phyloP scores from a whole-genome alignment of 202 grass and related monocot genomes.

The Musa balbisiana region DNA sequence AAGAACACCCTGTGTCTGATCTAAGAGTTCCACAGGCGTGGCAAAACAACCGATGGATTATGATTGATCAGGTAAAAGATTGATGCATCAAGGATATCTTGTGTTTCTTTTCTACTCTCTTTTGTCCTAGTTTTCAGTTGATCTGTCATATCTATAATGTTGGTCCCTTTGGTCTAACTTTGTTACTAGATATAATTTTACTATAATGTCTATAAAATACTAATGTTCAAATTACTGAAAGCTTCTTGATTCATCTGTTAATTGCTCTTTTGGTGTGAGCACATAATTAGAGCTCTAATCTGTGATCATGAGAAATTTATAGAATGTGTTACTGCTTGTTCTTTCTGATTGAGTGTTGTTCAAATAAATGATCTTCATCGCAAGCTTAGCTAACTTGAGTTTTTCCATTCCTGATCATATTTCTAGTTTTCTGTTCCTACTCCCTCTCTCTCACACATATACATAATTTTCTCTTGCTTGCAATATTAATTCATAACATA shows the following conservation, averaged over 20 bases:
- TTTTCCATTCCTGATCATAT: neutral
- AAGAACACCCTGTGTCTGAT: constrained; percentile 7
- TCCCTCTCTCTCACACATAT: too few species aligned
- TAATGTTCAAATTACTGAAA: neutral
- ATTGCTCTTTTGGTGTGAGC: too few species aligned
- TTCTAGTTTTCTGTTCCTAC: too few species aligned
- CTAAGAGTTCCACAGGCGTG: constrained; percentile 28
- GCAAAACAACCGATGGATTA: constrained; percentile 24
- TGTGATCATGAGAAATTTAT: neutral
- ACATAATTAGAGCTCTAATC: too few species aligned
- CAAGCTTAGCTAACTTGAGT: neutral
- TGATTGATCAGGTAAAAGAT: constrained; percentile 31
- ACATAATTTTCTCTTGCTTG: neutral
- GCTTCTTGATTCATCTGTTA: too few species aligned
- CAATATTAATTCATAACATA: neutral
- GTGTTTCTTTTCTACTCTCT: neutral
- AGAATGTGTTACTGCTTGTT: neutral
- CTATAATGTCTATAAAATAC: neutral
- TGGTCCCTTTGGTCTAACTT: neutral
- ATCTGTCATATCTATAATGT: neutral
- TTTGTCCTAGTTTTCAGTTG: neutral
- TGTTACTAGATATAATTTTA: neutral
- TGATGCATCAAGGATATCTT: neutral
- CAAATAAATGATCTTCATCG: neutral
- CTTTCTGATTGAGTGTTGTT: neutral